phyloP scores from a whole-genome alignment of 805 yeast genomes.

The Sungouiozyma ichnusensis region DNA sequence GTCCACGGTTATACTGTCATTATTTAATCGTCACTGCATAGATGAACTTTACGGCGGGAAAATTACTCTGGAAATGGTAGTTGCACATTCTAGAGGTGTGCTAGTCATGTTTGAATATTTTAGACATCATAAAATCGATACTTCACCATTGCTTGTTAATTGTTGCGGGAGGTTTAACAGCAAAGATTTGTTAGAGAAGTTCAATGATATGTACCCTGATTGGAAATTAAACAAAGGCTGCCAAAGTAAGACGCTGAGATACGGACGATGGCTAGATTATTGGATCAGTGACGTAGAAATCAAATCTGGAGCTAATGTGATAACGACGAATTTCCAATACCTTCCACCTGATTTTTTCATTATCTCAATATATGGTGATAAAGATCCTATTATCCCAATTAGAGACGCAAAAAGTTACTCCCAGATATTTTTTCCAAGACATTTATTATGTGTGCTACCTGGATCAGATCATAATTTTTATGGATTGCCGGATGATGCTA shows the following conservation, averaged over 20 bases:
- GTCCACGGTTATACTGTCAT: conserved; percentile 28
- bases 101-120: conserved; percentile 71
- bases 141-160: conserved; percentile 60
- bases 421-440: conserved; percentile 45
- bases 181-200: conserved; percentile 35
- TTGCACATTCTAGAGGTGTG: conserved; percentile 76
- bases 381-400: conserved; percentile 56
- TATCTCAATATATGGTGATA: conserved; percentile 59
- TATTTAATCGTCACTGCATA: not conserved
- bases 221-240: conserved; percentile 37
- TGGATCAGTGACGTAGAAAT: conserved; percentile 44
- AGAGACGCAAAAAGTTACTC: conserved; percentile 52
- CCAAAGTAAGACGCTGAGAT: conserved; percentile 34
- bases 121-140: conserved; percentile 16
- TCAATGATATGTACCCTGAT: conserved; percentile 25
- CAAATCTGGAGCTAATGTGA: conserved; percentile 37
- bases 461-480: conserved; percentile 77
- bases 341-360: conserved; percentile 42
- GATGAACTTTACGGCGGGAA: conserved; percentile 2
- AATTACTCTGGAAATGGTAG: conserved; percentile 44
- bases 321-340: conserved; percentile 32
- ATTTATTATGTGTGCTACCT: conserved; percentile 46
- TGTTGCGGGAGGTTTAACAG: conserved; percentile 62
- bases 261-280: conserved; percentile 37
- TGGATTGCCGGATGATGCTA: conserved; percentile 36